Evolutionary conservation across 2,329 filamentous ascomycete genomes (phyloP), one percentile per base, ranked within the genome.

Genomic region (Orbilia ellipsospora): DNA sequence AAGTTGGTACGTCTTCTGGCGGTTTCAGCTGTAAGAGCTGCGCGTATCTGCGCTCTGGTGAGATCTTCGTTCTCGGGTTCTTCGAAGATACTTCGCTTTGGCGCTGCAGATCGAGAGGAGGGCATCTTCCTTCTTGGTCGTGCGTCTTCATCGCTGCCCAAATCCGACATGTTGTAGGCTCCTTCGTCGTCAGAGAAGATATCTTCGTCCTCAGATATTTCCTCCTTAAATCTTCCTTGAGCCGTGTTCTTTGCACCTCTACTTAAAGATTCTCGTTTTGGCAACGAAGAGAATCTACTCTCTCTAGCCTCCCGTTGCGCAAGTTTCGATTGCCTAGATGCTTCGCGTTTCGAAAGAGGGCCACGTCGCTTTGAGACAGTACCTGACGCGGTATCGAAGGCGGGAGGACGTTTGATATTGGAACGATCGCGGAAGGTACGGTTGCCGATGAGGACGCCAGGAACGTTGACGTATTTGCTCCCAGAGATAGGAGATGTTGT

Each of bases 1-100:
- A 75, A 75, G 54, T 69, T 75, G 40, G 31, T 75, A 6, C 72
- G 57, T 28, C 72, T 52, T 60, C 59, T 63, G 26, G 72, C 51
- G 1, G 72, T 75, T 52, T 75, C 72, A 4, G 72, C 72, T 6
- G 72, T 75, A 4, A 75, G 54, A 50, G 72, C 64, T n/a, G 64
- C 72, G 16, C 72, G 64, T 45, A 75, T 18, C 28, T 75, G 72
- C 2, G 72, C 72, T 55, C 72, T 64, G 0, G 72, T 75, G 20
- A 75, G 40, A 23, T 75, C 72, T n/a, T 75, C 72, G 44, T 75
- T 66, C 36, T 75, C 72, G 13, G 72, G 72, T 60, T 75, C 72
- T 44, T 75, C 72, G 15, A 75, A 55, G 13, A 68, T 64, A 28
- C 65, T 75, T 28, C 52, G 36, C 54, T 65, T 75, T 10, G 64